Base-by-base conservation (phyloP, 164 flowering plant species). In the Nelumbo lutea region DNA sequence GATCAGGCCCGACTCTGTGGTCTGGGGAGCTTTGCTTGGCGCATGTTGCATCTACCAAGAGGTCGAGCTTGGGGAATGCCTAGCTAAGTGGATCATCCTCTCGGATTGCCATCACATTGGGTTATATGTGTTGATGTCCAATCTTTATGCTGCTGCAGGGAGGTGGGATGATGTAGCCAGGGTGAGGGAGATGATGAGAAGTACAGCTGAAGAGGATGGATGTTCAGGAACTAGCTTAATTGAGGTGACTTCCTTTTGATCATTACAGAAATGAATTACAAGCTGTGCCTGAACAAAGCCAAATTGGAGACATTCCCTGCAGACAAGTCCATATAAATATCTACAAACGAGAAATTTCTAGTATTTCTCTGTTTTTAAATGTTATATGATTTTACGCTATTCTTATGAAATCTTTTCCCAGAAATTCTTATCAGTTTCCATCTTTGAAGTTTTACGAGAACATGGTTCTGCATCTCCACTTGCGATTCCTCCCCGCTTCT, bases 101-200 rank as follows among this genome's bases (percentile, higher is more conserved):
- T 70, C 73, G 80, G 83, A 79, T 69, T 60, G 65, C 43, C 62
- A 47, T 39, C 77, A 73, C 63, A 71, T 82, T 58, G 87, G 85
- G 63, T 72, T 82, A n/a, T 80, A 75, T 64, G 77, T 80, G 7
- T 64, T 79, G 77, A 79, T 83, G 85, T 83, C 85, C n/a, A 83
- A 82, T 70, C 78, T 83, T 48, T 83, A 83, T 77, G 87, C 85
- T 8, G 61, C 67, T 8, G 47, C 42, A 65, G 82, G 75, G n/a
- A 82, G 80, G 74, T 82, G 87, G 83, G 78, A 79, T 55, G 82
- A 80, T 72, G 87, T 80, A 39, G 84, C 70, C 8, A 75, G 79
- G 75, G 62, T 82, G 70, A 78, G 87, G 72, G 58, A 75, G 72
- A 80, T 80, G 76, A 82, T 80, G 82, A 81, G 77, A 5, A 72